These are phyloP conservation scores for Pyrus communis DNA, from an alignment of 306 rosid genomes.

Conservation along the genomic window DNA sequence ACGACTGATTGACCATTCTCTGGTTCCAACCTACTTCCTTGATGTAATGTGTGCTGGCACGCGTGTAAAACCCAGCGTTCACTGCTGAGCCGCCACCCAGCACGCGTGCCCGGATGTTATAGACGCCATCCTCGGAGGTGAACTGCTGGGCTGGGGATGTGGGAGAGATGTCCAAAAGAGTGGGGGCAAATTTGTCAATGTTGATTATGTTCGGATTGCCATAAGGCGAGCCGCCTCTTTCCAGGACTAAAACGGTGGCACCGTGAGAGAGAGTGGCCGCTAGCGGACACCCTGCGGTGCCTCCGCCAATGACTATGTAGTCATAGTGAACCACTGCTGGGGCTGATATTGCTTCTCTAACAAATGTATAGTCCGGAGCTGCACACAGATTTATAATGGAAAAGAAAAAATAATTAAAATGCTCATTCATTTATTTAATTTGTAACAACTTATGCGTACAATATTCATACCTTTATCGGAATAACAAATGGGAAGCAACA, in stretches of 20 bases:
- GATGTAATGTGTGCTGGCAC: conserved; percentile 31
- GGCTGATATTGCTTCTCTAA: conserved; percentile 48
- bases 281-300: conserved; percentile 77
- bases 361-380: conserved; percentile 36
- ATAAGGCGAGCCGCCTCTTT: conserved; percentile 76
- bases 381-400: neutral
- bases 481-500: conserved; percentile 27
- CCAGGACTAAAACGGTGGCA: conserved; percentile 49
- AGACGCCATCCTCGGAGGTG: conserved; percentile 52
- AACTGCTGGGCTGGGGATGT: conserved; percentile 57
- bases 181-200: conserved; percentile 26
- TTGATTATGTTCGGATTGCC: conserved; percentile 32
- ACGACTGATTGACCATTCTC: conserved; percentile 30
- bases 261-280: conserved; percentile 70
- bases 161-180: conserved; percentile 39
- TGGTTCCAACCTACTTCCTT: conserved; percentile 43
- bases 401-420: neutral
- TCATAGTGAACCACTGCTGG: conserved; percentile 38
- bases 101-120: conserved; percentile 42
- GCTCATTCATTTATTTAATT: neutral
- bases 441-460: neutral
- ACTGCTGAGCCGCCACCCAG: conserved; percentile 63
- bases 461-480: conserved; percentile 9
- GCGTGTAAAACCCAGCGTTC: conserved; percentile 64
- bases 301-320: conserved; percentile 74